Conservation (phyloP, 2,329 filamentous ascomycete species). For the Cryphonectria nitschkei region DNA sequence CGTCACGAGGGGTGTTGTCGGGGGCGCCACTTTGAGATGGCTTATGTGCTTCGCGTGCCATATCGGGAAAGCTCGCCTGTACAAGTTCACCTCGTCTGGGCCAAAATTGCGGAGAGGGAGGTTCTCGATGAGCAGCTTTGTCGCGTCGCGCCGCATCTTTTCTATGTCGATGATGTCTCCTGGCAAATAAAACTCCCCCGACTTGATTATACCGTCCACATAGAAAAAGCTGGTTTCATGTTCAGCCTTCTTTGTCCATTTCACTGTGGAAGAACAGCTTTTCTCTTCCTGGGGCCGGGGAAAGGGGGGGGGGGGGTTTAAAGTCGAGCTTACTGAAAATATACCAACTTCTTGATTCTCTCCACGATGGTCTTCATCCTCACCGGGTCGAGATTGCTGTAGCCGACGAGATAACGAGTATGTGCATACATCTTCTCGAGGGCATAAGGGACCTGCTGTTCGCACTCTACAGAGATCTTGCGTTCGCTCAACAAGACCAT, state of each 20-base stretch:
- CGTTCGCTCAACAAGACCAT: constrained; percentile 43
- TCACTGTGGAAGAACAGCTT: no score
- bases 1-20: constrained; percentile 46
- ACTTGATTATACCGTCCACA: constrained; percentile 37
- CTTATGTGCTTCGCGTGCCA: constrained; percentile 36
- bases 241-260: neutral
- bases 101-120: constrained; percentile 45
- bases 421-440: constrained; percentile 42
- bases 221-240: constrained; percentile 44
- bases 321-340: no score
- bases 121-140: constrained; percentile 37
- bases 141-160: constrained; percentile 36
- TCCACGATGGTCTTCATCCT: constrained; percentile 43
- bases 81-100: constrained; percentile 22
- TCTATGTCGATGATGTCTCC: constrained; percentile 43
- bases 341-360: constrained; percentile 39
- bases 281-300: no score
- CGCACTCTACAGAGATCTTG: constrained; percentile 42
- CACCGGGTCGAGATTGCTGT: constrained; percentile 44
- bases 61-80: no score
- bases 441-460: constrained; percentile 38
- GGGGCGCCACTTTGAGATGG: constrained; percentile 45
- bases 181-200: constrained; percentile 41
- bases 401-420: constrained; percentile 47
- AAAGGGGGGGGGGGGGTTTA: no score